Evolutionary conservation across 352 stramenopile species (phyloP), one percentile per base, ranked within the genome.

Genomic region (Phytophthora citrophthora): DNA sequence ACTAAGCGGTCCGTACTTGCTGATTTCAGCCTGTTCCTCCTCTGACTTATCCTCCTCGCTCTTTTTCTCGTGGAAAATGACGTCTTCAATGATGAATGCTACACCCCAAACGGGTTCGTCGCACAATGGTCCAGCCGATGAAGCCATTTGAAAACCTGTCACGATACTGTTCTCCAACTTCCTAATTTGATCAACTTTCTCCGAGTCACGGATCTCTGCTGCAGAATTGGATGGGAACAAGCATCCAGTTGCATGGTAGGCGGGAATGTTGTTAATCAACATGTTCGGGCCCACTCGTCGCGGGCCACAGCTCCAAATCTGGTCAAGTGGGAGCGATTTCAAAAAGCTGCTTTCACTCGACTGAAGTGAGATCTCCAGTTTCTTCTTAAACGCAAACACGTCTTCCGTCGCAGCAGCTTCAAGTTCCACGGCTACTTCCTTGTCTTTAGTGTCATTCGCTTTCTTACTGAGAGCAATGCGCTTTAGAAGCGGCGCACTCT

Each of bases 21-120:
- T 76, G 23, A 59, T 64, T 11, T 76, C 69, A 2, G 41, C 50
- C 20, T 70, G 38, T 6, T 67, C 58, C 7, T 76, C 73, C 4
- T 72, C 62, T 0, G 50, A 54, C 15, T 61, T 62, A n/a, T 60
- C 39, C 8, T 78, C 71, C 1, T 74, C 59, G 23, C 63, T 68
- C 15, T 78, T 38, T 11, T 74, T 77, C 7, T 77, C 73, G 36
- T 86, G 68, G 31, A 94, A 76, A 34, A 77, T 57, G 4, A 97
- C 68, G 36, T 93, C 76, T 43, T 97, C 88, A 16, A 98, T 68
- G 32, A 96, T 61, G 43, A 97, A 96, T 10, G 86, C 83, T 4
- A 97, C 88, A 18, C 93, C 91, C 78, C 89, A 97, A 15, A 98
- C 73, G 3, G 90, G 91, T 63, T 98, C 94, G 27, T 93, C 87